Conservation (phyloP, 2,329 filamentous ascomycete genomes). For the Claviceps monticola region DNA sequence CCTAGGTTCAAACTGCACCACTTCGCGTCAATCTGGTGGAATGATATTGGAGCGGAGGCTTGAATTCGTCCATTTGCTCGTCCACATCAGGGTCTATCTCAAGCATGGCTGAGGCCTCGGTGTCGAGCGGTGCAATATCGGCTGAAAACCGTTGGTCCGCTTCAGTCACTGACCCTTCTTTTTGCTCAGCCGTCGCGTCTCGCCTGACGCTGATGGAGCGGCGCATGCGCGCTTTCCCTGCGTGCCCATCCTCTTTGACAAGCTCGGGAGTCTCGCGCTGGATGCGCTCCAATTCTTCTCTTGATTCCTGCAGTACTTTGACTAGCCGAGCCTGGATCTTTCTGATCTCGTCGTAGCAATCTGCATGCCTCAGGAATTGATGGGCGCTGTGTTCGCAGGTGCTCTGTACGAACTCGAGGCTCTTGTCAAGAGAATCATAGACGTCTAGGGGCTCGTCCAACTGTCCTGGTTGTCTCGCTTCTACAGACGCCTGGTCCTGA, state of each 20-base stretch:
- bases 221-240: conserved; percentile 32
- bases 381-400: conserved; percentile 80
- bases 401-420: conserved; percentile 64
- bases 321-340: conserved; percentile 53
- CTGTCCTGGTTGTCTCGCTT: not conserved
- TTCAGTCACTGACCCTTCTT: conserved; percentile 13
- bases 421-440: conserved; percentile 64
- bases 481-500: conserved; percentile 9
- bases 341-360: conserved; percentile 64
- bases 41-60: conserved; percentile 27
- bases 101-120: conserved; percentile 13
- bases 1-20: conserved; percentile 9
- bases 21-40: conserved; percentile 27
- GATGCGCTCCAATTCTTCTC: conserved; percentile 43
- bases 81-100: conserved; percentile 23
- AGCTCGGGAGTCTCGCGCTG: conserved; percentile 36
- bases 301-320: conserved; percentile 47
- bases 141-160: conserved; percentile 13
- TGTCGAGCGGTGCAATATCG: conserved; percentile 8
- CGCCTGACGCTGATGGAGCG: conserved; percentile 40
- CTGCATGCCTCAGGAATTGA: conserved; percentile 75
- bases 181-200: conserved; percentile 21
- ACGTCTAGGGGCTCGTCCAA: conserved; percentile 25
- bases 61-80: conserved; percentile 25
- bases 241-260: conserved; percentile 23